Percentiles rank a stretch among this genome's conserved stretches.
These are phyloP conservation scores for Baffinella frigidus DNA, from an alignment of 208 protist genomes.

Conservation along the genomic window DNA sequence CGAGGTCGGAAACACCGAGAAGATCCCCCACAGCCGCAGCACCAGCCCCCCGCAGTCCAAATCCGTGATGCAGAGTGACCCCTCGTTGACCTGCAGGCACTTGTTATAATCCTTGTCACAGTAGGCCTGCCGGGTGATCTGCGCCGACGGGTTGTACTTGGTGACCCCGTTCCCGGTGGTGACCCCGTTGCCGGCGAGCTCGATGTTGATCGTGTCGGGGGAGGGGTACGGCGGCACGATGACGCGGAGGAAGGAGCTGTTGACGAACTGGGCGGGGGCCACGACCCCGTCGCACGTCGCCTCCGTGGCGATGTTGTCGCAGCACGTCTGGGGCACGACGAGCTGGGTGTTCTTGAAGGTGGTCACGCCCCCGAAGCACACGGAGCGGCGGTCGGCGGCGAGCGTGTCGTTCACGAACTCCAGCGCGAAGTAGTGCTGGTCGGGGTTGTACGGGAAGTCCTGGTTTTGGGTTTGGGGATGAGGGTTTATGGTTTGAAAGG, in stretches of 20 bases:
- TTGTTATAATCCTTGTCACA: background rate
- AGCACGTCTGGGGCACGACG: background rate
- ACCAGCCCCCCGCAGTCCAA: constrained; percentile 12
- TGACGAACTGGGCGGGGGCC: background rate
- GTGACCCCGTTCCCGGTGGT: background rate
- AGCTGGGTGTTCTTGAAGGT: background rate
- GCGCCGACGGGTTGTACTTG: background rate
- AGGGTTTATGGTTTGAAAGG: no score
- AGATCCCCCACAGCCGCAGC: constrained; percentile 1
- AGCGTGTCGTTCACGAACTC: background rate
- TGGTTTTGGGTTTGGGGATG: no score
- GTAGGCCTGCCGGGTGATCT: background rate
- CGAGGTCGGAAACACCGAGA: background rate
- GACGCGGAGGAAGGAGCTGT: background rate
- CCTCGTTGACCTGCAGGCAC: background rate
- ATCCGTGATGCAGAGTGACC: background rate
- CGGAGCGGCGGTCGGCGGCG: background rate
- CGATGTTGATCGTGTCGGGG: background rate
- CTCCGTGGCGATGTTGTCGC: background rate
- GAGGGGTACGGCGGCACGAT: background rate
- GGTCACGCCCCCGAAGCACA: background rate
- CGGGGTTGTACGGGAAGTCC: background rate
- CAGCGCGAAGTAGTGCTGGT: background rate
- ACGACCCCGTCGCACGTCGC: background rate
- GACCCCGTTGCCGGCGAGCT: background rate